Evolutionary conservation across 2,329 filamentous ascomycete genomes (phyloP).

Genomic region (Cytospora piceicola): DNA sequence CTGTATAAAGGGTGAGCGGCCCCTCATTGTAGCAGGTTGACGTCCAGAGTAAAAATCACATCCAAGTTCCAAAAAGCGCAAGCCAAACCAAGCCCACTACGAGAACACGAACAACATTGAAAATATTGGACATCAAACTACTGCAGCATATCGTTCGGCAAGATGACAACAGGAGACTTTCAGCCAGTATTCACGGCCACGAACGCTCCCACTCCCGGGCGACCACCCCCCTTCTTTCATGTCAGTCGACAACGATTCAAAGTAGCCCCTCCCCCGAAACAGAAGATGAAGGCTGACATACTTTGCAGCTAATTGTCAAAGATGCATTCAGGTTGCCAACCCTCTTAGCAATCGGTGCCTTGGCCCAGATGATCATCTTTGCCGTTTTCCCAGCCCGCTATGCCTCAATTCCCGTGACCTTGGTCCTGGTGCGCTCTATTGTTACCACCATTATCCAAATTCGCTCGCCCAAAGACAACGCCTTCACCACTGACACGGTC

Average conservation of each 20-base stretch:
- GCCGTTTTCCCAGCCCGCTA: slow-evolving; percentile 23
- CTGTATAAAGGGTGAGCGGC: not conserved
- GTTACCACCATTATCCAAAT: slow-evolving; percentile 20
- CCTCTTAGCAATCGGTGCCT: slow-evolving; percentile 26
- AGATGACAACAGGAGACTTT: slow-evolving; percentile 23
- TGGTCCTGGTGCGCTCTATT: slow-evolving; percentile 21
- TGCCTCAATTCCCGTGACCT: slow-evolving; percentile 18
- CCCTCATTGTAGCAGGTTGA: not conserved
- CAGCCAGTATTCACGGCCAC: slow-evolving; percentile 20
- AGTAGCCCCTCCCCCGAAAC: too few relatives aligned
- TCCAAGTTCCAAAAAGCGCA: not conserved
- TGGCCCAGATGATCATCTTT: slow-evolving; percentile 16
- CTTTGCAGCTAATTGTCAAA: slow-evolving; percentile 23
- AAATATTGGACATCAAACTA: not conserved
- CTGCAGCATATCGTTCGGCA: not conserved
- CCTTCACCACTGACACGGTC: slow-evolving; percentile 23
- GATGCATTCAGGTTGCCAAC: slow-evolving; percentile 28
- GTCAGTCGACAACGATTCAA: not conserved
- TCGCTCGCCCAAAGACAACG: slow-evolving; percentile 14
- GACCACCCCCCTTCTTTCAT: not conserved
- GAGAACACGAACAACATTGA: not conserved
- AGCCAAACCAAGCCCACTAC: not conserved
- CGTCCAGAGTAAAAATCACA: not conserved
- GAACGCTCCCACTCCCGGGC: not conserved
- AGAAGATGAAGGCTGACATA: not conserved